Evolutionary conservation across 2,329 filamentous ascomycete genomes (phyloP), one percentile per base, ranked within the genome.

Genomic region (Fusarium subglutinans): DNA sequence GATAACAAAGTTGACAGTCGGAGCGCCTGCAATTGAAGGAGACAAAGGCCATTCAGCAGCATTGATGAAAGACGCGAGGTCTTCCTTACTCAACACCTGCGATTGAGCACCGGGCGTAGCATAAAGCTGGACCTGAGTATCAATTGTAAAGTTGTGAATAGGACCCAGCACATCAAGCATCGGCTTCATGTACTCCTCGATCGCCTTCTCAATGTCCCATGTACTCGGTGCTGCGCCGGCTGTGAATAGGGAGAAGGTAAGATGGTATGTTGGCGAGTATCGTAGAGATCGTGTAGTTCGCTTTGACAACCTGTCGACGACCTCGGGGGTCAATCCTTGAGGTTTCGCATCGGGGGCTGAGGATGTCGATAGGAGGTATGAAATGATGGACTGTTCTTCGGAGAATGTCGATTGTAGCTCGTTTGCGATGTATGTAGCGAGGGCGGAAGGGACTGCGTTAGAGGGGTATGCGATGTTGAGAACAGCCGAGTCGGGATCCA

Each of bases 1-100:
- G 35, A 98, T 88, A 64, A 98, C 91, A 80, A 99, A 98, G 83
- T 99, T 98, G 79, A 99, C 91, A 0, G 96, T 99, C 2, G 96
- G 96, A 0, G 96, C 96, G 24, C 90, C 91, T 47, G 95, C 96
- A 75, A 99, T 98, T 64, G 94, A 98, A 2, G 96, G 96, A 71
- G 93, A 97, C 6, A 99, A 84, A 1, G 96, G 96, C 96, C 96
- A 99, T 84, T 99, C 96, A 5, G 96, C 96, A 6, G 96, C 95
- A 79, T 99, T 99, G 82, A 99, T 95, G 79, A 99, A 99, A 3
- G 94, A 95, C 43, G 94, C 94, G 3, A 99, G 87, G 77, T 98
- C 95, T 76, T 97, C 93, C 80, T 94, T 95, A 77, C 90, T 91
- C 41, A 99, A 85, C 0, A 92, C 87, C 30, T 91, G 84, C 22